Percentiles rank a stretch among this genome's conserved stretches.
These are phyloP conservation scores for Tricholoma hemisulphureum DNA, from an alignment of 768 basidiomycete species.

Conservation along the genomic window DNA sequence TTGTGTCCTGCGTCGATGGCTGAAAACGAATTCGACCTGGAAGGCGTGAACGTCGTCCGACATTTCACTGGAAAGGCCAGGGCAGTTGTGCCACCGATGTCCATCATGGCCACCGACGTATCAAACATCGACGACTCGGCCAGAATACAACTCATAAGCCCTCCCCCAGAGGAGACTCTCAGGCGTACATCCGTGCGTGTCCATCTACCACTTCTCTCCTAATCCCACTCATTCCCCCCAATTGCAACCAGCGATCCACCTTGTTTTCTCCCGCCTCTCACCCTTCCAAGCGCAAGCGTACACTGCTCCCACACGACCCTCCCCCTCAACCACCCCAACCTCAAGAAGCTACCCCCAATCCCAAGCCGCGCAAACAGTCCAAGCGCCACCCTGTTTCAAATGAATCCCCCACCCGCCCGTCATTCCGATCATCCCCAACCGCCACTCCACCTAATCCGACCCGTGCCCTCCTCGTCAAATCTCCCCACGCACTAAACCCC, in stretches of 20 bases:
- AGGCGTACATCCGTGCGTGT: conserved; percentile 25
- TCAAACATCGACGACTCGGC: conserved; percentile 22
- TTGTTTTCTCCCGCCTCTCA: conserved; percentile 22
- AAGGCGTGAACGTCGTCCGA: too few species aligned
- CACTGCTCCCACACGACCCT: conserved; percentile 11
- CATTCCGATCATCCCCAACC: conserved; percentile 9
- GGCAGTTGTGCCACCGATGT: too few species aligned
- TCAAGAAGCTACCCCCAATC: conserved; percentile 53
- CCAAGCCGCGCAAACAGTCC: conserved; percentile 56
- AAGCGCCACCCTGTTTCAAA: conserved; percentile 16
- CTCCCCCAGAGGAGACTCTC: conserved; percentile 60
- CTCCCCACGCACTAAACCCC: conserved; percentile 48
- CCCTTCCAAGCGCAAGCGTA: conserved; percentile 41
- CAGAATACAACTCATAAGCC: conserved; percentile 47
- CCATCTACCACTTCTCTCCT: neutral
- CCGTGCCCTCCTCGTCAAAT: conserved; percentile 27
- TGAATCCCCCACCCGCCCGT: conserved; percentile 29
- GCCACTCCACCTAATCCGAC: conserved; percentile 23
- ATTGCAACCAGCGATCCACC: conserved; percentile 13
- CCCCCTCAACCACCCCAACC: conserved; percentile 22
- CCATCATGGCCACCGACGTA: conserved; percentile 22
- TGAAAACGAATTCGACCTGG: too few species aligned
- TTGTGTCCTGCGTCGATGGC: conserved; percentile 9
- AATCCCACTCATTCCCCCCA: conserved; percentile 10
- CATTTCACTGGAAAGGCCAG: too few species aligned